These are phyloP conservation scores for Jatropha multifida DNA, from an alignment of 441 rosid genomes.

Conservation along the genomic window DNA sequence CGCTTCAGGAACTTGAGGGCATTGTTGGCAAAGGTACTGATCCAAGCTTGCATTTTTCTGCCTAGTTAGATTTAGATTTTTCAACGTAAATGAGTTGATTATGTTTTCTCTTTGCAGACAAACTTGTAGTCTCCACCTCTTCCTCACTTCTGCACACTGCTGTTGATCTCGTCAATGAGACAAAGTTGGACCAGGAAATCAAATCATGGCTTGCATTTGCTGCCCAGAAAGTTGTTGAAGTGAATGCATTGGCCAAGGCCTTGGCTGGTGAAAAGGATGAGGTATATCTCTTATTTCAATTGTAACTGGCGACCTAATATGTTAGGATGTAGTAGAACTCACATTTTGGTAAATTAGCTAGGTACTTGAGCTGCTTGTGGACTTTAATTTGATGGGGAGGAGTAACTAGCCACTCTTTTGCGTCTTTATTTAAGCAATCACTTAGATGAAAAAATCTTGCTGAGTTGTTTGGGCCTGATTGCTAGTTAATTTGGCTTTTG, in stretches of 20 bases:
- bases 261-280: slow-evolving; percentile 80
- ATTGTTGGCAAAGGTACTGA: slow-evolving; percentile 77
- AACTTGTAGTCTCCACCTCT: slow-evolving; percentile 92
- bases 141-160: slow-evolving; percentile 97
- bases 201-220: slow-evolving; percentile 98
- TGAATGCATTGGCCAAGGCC: slow-evolving; percentile 86
- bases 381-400: neutral
- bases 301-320: neutral
- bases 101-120: slow-evolving; percentile 46
- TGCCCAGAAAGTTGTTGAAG: slow-evolving; percentile 95
- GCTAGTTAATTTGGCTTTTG: neutral
- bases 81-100: neutral
- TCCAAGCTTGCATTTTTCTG: slow-evolving; percentile 8
- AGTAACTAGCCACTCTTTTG: neutral
- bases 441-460: neutral
- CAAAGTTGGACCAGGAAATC: slow-evolving; percentile 78
- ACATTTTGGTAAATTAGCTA: neutral
- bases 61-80: neutral
- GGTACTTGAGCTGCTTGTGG: neutral
- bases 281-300: slow-evolving; percentile 37
- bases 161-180: slow-evolving; percentile 87
- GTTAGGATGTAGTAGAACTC: neutral
- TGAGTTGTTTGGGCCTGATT: neutral
- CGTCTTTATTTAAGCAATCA: neutral
- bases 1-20: slow-evolving; percentile 62